phyloP scores from a whole-genome alignment of 129 eudicot genomes.

The Flaveria sonorensis region DNA sequence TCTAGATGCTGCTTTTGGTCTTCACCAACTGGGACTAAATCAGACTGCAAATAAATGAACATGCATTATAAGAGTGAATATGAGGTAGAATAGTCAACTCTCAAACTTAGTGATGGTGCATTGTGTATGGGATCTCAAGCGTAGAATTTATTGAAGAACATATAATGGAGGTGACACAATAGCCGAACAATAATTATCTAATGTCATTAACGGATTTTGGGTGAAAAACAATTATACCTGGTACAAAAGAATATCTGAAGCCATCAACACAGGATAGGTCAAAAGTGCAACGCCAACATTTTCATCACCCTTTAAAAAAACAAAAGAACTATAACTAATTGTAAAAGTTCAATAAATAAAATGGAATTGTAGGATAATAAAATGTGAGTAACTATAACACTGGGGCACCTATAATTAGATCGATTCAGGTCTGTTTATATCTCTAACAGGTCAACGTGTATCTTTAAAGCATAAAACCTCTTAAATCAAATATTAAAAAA shows the following conservation, averaged over 20 bases:
- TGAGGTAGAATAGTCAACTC: neutral
- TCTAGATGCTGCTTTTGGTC: constrained; percentile 99
- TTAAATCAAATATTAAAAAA: neutral
- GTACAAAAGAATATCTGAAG: constrained; percentile 94
- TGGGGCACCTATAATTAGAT: no score
- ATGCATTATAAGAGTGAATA: constrained; percentile 32
- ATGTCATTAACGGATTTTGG: neutral
- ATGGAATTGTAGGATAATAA: neutral
- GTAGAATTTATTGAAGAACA: neutral
- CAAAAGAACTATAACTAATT: constrained; percentile 2
- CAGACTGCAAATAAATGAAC: constrained; percentile 69
- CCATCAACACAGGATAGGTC: constrained; percentile 99
- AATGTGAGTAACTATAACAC: neutral
- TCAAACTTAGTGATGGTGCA: constrained; percentile 1
- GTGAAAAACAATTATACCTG: constrained; percentile 53
- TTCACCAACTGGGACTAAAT: constrained; percentile 97
- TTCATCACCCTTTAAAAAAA: constrained; percentile 79
- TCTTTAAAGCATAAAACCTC: neutral
- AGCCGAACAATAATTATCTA: neutral
- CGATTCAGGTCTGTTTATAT: neutral
- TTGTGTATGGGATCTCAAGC: constrained; percentile 4
- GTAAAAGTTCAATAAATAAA: neutral
- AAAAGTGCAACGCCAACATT: constrained; percentile 94
- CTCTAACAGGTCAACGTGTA: neutral
- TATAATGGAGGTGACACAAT: neutral